phyloP scores from a whole-genome alignment of 2,329 filamentous ascomycete species.

The Teratosphaeria destructans region DNA sequence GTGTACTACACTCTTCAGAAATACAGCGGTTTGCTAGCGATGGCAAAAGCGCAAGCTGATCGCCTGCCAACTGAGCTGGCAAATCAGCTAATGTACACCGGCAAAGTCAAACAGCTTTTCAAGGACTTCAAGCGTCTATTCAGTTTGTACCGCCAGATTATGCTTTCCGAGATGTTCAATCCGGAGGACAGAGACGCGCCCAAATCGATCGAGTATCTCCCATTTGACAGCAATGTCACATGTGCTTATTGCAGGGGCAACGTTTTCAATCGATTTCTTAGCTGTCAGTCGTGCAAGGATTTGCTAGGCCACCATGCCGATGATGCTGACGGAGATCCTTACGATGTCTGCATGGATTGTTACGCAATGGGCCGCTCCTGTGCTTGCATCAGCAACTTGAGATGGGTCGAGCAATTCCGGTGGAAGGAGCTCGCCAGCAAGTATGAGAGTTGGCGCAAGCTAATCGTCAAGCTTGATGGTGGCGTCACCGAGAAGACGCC shows the following conservation, averaged over 20 bases:
- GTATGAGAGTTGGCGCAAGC: slow-evolving; percentile 72
- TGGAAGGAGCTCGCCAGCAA: slow-evolving; percentile 69
- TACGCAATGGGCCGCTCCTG: slow-evolving; percentile 96
- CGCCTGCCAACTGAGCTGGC: slow-evolving; percentile 27
- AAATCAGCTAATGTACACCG: slow-evolving; percentile 25
- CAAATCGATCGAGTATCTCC: slow-evolving; percentile 63
- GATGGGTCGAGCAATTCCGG: slow-evolving; percentile 87
- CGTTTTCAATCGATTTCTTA: slow-evolving; percentile 94
- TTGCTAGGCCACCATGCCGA: slow-evolving; percentile 47
- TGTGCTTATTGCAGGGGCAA: slow-evolving; percentile 94
- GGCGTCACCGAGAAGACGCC: slow-evolving; percentile 58
- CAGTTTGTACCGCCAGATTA: slow-evolving; percentile 61
- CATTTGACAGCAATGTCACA: slow-evolving; percentile 83
- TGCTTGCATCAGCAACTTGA: slow-evolving; percentile 70
- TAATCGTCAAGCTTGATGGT: slow-evolving; percentile 65
- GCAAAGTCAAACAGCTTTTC: slow-evolving; percentile 59
- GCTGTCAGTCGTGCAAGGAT: slow-evolving; percentile 73
- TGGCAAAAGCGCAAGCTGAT: slow-evolving; percentile 42
- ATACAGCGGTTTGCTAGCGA: slow-evolving; percentile 53
- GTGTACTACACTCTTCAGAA: slow-evolving; percentile 78
- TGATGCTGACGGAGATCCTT: slow-evolving; percentile 63
- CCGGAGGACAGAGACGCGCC: slow-evolving; percentile 44
- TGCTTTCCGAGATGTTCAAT: slow-evolving; percentile 79
- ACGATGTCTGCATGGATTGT: slow-evolving; percentile 97
- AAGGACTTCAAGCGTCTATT: slow-evolving; percentile 78